These are phyloP conservation scores for Delitschia confertaspora DNA, from an alignment of 495 filamentous ascomycete genomes.

Conservation along the genomic window DNA sequence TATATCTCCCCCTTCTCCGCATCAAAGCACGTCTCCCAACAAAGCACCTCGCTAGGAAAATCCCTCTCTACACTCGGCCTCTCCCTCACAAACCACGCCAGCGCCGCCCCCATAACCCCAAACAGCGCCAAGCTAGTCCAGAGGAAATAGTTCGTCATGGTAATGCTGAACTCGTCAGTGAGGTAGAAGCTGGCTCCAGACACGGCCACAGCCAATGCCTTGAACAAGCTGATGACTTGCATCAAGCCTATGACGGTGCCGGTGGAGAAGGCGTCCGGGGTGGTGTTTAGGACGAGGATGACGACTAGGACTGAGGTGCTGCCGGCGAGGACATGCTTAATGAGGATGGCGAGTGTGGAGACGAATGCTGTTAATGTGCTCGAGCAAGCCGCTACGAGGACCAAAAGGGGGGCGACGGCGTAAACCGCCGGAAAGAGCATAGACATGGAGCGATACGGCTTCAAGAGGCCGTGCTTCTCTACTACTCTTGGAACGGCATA, in stretches of 20 bases:
- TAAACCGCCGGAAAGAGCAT: conserved; percentile 39
- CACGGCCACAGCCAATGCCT: conserved; percentile 38
- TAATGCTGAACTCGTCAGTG: conserved; percentile 34
- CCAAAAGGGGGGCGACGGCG: conserved; percentile 33
- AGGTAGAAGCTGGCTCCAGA: conserved; percentile 39
- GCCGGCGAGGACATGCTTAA: conserved; percentile 36
- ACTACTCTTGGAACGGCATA: conserved; percentile 30
- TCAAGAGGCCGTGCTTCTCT: conserved; percentile 35
- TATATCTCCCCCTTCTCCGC: conserved; percentile 20
- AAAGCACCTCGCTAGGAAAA: conserved; percentile 35
- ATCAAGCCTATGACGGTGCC: conserved; percentile 42
- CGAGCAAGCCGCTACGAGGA: conserved; percentile 28
- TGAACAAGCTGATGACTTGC: conserved; percentile 37
- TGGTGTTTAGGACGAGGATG: conserved; percentile 39
- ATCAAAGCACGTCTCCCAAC: conserved; percentile 42
- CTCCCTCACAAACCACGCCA: conserved; percentile 39
- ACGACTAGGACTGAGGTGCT: conserved; percentile 36
- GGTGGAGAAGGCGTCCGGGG: conserved; percentile 39
- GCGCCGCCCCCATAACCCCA: conserved; percentile 34
- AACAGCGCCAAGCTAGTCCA: conserved; percentile 36
- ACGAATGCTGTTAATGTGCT: conserved; percentile 28
- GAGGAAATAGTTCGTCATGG: conserved; percentile 34
- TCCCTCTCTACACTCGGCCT: conserved; percentile 35
- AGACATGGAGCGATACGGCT: conserved; percentile 35
- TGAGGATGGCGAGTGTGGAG: conserved; percentile 34